Conservation (phyloP, 257 asterid genomes). For the Gentiana dahurica region DNA sequence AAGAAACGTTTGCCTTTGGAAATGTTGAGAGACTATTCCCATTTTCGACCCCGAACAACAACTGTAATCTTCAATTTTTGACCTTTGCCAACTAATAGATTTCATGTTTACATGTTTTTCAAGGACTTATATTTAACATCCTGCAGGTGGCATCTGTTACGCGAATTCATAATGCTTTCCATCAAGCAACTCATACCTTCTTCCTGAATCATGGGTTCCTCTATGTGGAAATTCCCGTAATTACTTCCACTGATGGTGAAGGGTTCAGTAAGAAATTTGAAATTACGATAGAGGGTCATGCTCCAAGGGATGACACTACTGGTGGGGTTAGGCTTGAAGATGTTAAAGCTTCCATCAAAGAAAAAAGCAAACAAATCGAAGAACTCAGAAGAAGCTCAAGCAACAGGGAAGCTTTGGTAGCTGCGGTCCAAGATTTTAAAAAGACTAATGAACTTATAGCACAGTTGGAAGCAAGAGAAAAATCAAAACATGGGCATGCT, state of each 20-base stretch:
- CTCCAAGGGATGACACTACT: conserved; percentile 9
- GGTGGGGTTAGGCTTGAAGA: conserved; percentile 36
- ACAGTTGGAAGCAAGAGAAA: conserved; percentile 46
- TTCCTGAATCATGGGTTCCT: conserved; percentile 56
- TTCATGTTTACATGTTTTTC: too few species aligned
- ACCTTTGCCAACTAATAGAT: too few species aligned
- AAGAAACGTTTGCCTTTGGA: conserved; percentile 78
- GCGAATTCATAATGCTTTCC: conserved; percentile 51
- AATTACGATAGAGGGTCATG: conserved; percentile 32
- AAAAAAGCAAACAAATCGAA: conserved; percentile 52
- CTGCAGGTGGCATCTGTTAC: conserved; percentile 76
- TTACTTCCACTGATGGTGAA: conserved; percentile 52
- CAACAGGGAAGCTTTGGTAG: conserved; percentile 67
- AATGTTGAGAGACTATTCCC: conserved; percentile 47
- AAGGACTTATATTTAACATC: not conserved
- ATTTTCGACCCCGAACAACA: conserved; percentile 76
- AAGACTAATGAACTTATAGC: conserved; percentile 47
- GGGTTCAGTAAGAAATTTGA: conserved; percentile 43
- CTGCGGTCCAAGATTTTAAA: conserved; percentile 62
- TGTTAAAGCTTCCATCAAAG: conserved; percentile 44
- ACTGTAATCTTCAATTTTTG: conserved; percentile 27
- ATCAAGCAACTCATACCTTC: conserved; percentile 45
- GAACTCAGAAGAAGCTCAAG: conserved; percentile 61
- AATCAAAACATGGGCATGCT: conserved; percentile 18
- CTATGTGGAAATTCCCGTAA: conserved; percentile 73